Evolutionary conservation across 305 asterid genomes (phyloP).

Genomic region (Nicotiana rustica): DNA sequence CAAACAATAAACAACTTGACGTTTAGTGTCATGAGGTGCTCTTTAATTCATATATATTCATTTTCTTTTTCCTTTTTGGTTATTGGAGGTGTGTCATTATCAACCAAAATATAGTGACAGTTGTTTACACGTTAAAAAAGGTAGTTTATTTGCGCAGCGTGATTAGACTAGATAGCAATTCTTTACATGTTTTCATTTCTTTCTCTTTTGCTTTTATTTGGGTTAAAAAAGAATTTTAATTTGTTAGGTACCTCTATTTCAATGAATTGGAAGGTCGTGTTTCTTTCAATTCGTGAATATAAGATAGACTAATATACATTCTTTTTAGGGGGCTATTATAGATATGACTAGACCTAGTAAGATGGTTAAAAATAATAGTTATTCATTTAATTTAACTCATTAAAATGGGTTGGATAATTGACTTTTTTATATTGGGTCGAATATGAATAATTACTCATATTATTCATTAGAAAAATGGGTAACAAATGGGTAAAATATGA

Average conservation of each 20-base stretch:
- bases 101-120: neutral
- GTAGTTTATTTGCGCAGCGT: neutral
- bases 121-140: neutral
- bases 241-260: constrained; percentile 30
- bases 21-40: neutral
- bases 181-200: neutral
- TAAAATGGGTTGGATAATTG: too few species aligned
- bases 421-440: too few species aligned
- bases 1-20: neutral
- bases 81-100: neutral
- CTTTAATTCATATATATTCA: neutral
- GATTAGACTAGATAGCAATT: neutral
- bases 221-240: neutral
- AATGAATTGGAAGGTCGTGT: neutral
- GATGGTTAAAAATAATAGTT: too few species aligned
- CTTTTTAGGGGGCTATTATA: neutral
- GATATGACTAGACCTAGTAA: too few species aligned
- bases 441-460: too few species aligned
- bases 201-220: neutral
- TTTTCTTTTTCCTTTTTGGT: neutral
- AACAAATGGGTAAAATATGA: too few species aligned
- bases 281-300: neutral
- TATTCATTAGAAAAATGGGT: too few species aligned
- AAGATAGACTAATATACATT: neutral
- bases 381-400: too few species aligned